Evolutionary conservation across 2,329 filamentous ascomycete species (phyloP).

Genomic region (Ophiostoma australiae): DNA sequence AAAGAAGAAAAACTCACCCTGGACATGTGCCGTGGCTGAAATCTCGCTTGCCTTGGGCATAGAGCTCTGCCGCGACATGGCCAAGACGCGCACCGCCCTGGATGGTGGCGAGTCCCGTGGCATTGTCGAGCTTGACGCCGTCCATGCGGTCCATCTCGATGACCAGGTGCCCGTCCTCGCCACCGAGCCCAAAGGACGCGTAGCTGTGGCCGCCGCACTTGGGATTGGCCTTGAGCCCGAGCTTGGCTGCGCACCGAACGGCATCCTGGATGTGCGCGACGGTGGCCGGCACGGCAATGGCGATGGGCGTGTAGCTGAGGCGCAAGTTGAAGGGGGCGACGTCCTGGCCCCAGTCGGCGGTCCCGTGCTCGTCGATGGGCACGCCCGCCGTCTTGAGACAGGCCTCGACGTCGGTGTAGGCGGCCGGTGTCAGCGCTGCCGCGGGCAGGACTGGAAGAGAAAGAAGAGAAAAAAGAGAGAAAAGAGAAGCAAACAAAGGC

Average conservation of each 20-base stretch:
- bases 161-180: not conserved
- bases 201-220: not conserved
- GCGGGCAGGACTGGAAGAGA: not conserved
- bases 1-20: not conserved
- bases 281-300: not conserved
- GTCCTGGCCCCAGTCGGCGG: not conserved
- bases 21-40: not conserved
- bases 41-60: not conserved
- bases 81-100: not conserved
- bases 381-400: not conserved
- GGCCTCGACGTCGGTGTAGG: not conserved
- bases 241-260: not conserved
- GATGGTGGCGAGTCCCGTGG: not conserved
- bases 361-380: not conserved
- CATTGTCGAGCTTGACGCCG: not conserved
- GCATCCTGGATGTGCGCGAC: not conserved
- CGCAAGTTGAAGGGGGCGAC: not conserved
- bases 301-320: not conserved
- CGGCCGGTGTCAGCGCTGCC: not conserved
- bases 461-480: no score
- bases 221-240: not conserved
- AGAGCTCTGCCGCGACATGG: not conserved
- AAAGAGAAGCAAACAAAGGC: not conserved
- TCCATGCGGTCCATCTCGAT: not conserved
- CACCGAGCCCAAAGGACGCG: not conserved